Evolutionary conservation across 768 basidiomycete genomes (phyloP).

Genomic region (Kwoniella pini): DNA sequence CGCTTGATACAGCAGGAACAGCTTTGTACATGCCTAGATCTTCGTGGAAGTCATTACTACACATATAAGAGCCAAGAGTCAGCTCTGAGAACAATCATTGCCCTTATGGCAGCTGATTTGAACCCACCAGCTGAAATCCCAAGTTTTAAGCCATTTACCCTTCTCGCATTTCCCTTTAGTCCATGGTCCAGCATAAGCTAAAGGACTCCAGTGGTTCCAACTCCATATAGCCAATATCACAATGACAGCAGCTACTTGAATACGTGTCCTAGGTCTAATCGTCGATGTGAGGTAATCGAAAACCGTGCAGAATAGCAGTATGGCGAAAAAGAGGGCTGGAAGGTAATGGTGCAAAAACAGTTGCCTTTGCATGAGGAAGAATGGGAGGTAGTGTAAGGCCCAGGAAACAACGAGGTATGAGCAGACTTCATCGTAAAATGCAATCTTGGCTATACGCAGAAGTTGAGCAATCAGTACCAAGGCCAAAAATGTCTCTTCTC

Average conservation of each 20-base stretch:
- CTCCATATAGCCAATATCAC: conserved; percentile 67
- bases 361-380: conserved; percentile 95
- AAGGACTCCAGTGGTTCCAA: conserved; percentile 74
- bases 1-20: conserved; percentile 16
- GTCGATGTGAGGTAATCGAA: conserved; percentile 85
- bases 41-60: conserved; percentile 52
- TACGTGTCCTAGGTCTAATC: conserved; percentile 70
- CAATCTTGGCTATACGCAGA: conserved; percentile 68
- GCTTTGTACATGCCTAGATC: conserved; percentile 41
- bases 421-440: conserved; percentile 87
- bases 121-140: conserved; percentile 84
- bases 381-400: conserved; percentile 90
- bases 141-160: conserved; percentile 84
- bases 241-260: conserved; percentile 78
- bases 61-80: too few relatives aligned
- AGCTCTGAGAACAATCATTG: background rate
- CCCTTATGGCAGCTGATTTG: background rate
- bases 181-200: conserved; percentile 84
- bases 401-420: conserved; percentile 91
- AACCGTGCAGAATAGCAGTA: conserved; percentile 68
- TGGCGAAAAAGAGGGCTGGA: conserved; percentile 69
- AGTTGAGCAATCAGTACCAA: too few relatives aligned
- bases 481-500: too few relatives aligned
- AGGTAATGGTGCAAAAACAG: conserved; percentile 98
- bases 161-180: conserved; percentile 73